phyloP scores from a whole-genome alignment of 139 green algal genomes.

The Chlorella sp. region DNA sequence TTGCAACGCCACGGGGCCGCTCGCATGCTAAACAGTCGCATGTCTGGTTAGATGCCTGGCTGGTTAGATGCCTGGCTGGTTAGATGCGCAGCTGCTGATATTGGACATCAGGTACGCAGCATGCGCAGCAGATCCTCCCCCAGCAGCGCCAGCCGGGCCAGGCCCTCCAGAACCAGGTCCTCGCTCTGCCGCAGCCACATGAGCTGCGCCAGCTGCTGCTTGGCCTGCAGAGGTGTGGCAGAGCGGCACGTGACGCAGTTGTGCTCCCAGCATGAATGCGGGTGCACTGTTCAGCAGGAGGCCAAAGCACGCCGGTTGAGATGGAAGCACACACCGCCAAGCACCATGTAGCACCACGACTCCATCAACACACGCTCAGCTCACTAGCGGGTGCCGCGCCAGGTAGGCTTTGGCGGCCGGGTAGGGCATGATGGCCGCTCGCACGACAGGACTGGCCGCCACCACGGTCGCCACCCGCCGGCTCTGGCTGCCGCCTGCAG shows the following conservation, averaged over 20 bases:
- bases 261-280: too few species aligned
- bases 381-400: constrained; percentile 3
- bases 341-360: too few species aligned
- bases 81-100: background rate
- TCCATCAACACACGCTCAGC: background rate
- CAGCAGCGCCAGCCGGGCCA: constrained; percentile 48
- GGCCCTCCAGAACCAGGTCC: constrained; percentile 54
- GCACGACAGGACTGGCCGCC: constrained; percentile 1
- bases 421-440: constrained; percentile 27
- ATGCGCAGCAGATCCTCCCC: constrained; percentile 49
- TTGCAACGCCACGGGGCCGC: too few species aligned
- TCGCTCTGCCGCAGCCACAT: constrained; percentile 61
- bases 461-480: constrained; percentile 18
- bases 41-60: too few species aligned
- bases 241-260: too few species aligned
- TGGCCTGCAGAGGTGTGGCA: background rate
- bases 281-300: too few species aligned
- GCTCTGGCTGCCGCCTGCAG: constrained; percentile 17
- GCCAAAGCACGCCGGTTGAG: too few species aligned
- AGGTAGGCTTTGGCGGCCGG: constrained; percentile 36
- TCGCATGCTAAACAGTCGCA: too few species aligned
- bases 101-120: background rate
- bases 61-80: too few species aligned
- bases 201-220: constrained; percentile 61
- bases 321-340: too few species aligned